Evolutionary conservation across 805 yeast genomes (phyloP).

Genomic region (Lipomyces oligophaga): DNA sequence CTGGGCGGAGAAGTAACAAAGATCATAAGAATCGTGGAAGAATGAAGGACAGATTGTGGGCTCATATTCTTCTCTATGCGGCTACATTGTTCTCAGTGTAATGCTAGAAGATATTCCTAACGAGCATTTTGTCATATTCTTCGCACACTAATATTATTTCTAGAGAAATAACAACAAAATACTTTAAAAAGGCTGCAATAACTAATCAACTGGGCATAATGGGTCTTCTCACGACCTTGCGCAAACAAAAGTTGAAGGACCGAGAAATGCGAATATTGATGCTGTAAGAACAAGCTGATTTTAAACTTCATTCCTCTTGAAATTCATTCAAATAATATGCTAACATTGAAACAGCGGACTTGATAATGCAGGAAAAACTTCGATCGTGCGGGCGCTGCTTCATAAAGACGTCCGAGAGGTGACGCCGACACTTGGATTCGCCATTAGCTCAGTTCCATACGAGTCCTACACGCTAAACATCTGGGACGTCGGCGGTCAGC

Average conservation of each 20-base stretch:
- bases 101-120: too few species aligned
- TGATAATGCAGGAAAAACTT: conserved; percentile 89
- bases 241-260: conserved; percentile 79
- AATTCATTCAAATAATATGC: not conserved
- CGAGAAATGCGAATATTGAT: conserved; percentile 68
- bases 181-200: too few species aligned
- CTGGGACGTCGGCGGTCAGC: conserved; percentile 90
- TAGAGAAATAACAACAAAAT: too few species aligned
- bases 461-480: conserved; percentile 35
- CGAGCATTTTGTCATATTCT: too few species aligned
- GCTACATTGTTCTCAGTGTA: too few species aligned
- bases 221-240: conserved; percentile 47
- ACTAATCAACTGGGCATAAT: too few species aligned
- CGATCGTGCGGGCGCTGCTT: conserved; percentile 62
- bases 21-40: too few species aligned
- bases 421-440: conserved; percentile 89
- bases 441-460: conserved; percentile 56
- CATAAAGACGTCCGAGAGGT: conserved; percentile 51
- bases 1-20: too few species aligned
- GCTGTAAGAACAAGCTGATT: conserved; percentile 39
- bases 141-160: too few species aligned
- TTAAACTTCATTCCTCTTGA: not conserved
- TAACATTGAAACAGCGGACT: conserved; percentile 51
- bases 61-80: too few species aligned
- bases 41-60: too few species aligned